phyloP scores from a whole-genome alignment of 2,329 filamentous ascomycete genomes.

The Aspergillus japonicus region DNA sequence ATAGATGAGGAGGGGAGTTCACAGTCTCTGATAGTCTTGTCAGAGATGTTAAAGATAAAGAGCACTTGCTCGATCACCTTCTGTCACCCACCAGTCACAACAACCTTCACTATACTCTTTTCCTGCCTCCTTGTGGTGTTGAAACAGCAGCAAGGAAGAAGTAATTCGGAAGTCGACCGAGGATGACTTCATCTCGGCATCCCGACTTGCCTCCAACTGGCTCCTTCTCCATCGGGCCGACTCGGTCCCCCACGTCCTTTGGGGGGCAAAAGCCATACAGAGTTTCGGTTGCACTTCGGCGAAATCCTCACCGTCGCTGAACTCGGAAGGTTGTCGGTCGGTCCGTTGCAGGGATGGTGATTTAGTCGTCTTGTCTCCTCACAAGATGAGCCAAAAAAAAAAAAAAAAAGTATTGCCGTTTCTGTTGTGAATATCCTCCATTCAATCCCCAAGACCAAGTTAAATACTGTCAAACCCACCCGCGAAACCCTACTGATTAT shows the following conservation, averaged over 20 bases:
- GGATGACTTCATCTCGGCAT: constrained; percentile 2
- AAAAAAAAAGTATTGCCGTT: neutral
- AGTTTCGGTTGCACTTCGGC: constrained; percentile 3
- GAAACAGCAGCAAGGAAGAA: neutral
- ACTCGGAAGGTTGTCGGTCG: neutral
- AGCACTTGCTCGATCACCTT: neutral
- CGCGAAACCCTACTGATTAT: neutral
- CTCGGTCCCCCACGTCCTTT: constrained; percentile 3
- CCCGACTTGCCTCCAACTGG: constrained; percentile 1
- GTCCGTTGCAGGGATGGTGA: neutral
- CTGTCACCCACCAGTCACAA: no score
- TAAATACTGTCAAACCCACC: neutral
- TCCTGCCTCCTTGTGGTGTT: neutral
- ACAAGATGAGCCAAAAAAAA: neutral
- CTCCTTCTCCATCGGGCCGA: constrained; percentile 3
- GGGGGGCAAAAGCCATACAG: neutral
- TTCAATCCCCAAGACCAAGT: neutral
- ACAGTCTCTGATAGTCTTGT: neutral
- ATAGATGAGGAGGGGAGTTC: neutral
- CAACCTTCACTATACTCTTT: no score
- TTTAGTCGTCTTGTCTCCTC: neutral
- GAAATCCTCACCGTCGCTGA: constrained; percentile 6
- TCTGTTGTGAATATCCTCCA: neutral
- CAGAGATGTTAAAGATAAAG: neutral
- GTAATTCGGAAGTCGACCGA: neutral